A percentile compares a stretch with the other conserved stretches of the same genome.
These are phyloP conservation scores for Dicorynia guianensis DNA, from an alignment of 306 rosid genomes.

Conservation along the genomic window DNA sequence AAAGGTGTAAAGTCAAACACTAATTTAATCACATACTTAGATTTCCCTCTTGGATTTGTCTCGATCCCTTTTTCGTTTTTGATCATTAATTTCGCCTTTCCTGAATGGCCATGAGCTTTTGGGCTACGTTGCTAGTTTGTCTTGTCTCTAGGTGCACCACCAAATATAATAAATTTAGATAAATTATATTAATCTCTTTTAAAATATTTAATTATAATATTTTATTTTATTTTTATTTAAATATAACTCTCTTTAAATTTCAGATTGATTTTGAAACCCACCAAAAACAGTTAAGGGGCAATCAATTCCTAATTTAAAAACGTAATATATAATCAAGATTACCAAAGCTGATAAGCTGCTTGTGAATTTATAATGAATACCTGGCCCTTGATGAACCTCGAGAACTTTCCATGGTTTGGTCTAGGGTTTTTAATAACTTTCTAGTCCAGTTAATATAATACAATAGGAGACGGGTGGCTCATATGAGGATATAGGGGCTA, in stretches of 20 bases:
- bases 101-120: conserved; percentile 25
- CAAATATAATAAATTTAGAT: no score
- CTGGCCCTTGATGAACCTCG: conserved; percentile 38
- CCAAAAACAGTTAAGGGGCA: no score
- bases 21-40: conserved; percentile 50
- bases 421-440: conserved; percentile 26
- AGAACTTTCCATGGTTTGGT: conserved; percentile 42
- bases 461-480: conserved; percentile 19
- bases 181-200: no score
- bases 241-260: no score
- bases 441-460: conserved; percentile 24
- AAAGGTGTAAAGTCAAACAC: conserved; percentile 53
- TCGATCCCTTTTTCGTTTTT: not conserved
- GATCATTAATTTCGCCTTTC: not conserved
- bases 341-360: no score
- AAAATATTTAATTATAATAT: no score
- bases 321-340: no score
- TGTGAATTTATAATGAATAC: no score
- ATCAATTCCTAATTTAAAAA: no score
- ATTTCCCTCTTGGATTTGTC: conserved; percentile 36
- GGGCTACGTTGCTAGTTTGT: conserved; percentile 26
- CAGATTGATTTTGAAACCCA: no score
- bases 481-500: conserved; percentile 6
- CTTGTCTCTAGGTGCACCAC: conserved; percentile 16
- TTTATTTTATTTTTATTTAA: no score